These are phyloP conservation scores for Glarea lozoyensis DNA, from an alignment of 495 filamentous ascomycete genomes.

Conservation along the genomic window DNA sequence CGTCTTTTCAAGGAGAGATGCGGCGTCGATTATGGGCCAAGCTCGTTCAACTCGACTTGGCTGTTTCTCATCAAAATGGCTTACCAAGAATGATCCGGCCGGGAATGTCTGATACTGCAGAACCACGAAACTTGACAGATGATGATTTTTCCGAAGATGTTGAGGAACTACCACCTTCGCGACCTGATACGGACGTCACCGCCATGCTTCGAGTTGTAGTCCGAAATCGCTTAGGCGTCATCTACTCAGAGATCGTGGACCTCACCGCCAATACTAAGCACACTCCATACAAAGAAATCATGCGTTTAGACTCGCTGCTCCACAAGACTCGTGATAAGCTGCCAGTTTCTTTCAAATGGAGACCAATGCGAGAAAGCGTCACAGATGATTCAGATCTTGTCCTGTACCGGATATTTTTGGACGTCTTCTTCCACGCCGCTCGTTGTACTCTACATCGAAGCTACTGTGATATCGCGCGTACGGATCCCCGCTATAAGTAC, in stretches of 20 bases:
- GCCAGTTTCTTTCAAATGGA: not conserved
- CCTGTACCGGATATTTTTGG: not conserved
- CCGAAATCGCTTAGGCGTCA: not conserved
- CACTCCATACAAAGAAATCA: not conserved
- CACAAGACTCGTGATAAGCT: not conserved
- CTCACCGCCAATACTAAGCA: not conserved
- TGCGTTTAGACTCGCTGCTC: not conserved
- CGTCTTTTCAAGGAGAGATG: constrained; percentile 45
- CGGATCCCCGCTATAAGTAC: not conserved
- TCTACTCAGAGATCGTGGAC: not conserved
- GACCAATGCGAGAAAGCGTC: not conserved
- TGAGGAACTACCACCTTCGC: constrained; percentile 29
- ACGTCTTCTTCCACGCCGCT: not conserved
- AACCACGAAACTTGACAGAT: constrained; percentile 39
- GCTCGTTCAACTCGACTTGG: constrained; percentile 38
- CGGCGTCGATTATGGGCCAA: constrained; percentile 43
- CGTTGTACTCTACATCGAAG: not conserved
- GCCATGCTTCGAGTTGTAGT: constrained; percentile 19
- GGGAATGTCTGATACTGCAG: constrained; percentile 33
- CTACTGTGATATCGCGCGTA: not conserved
- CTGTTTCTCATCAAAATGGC: constrained; percentile 39
- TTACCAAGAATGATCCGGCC: constrained; percentile 39
- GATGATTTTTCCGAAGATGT: constrained; percentile 36
- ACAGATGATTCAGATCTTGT: not conserved
- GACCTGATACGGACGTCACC: constrained; percentile 33